Conservation (phyloP, 352 stramenopile species). For the Halophytophthora batemanensis region DNA sequence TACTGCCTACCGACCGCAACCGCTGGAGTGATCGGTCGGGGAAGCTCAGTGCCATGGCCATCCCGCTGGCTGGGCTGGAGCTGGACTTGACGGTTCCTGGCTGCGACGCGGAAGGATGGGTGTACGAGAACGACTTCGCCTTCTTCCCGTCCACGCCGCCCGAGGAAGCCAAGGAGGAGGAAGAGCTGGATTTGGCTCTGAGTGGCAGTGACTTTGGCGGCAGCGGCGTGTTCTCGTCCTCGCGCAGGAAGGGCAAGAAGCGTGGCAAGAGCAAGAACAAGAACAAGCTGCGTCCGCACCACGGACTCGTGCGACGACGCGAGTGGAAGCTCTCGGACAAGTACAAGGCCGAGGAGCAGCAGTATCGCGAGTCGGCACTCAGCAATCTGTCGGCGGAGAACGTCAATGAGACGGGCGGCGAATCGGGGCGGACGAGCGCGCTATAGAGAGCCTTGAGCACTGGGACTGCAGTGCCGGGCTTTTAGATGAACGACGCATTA, state of each 20-base stretch:
- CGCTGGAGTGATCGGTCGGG: constrained; percentile 84
- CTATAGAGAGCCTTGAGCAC: no score
- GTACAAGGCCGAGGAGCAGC: constrained; percentile 44
- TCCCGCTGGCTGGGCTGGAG: constrained; percentile 64
- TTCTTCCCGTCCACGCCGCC: constrained; percentile 61
- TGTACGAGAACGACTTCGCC: constrained; percentile 85
- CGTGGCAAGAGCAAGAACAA: constrained; percentile 35
- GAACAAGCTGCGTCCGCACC: constrained; percentile 47
- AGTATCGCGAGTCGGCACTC: constrained; percentile 23
- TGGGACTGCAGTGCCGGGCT: no score
- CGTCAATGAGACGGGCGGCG: constrained; percentile 21
- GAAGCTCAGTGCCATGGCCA: constrained; percentile 65
- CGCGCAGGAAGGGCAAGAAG: constrained; percentile 20
- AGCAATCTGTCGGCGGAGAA: constrained; percentile 37
- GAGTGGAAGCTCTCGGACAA: constrained; percentile 68
- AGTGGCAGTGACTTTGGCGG: constrained; percentile 15
- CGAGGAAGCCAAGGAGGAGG: constrained; percentile 23
- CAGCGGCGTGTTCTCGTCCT: constrained; percentile 26
- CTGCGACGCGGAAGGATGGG: constrained; percentile 78
- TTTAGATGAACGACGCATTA: no score
- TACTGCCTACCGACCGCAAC: constrained; percentile 76
- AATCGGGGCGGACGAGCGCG: no score
- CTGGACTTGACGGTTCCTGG: constrained; percentile 55
- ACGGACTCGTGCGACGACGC: constrained; percentile 68
- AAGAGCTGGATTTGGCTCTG: constrained; percentile 17